A percentile compares a stretch with the other conserved stretches of the same genome.
Conservation (phyloP, 176 grass and related monocot genomes). For the Oryza australiensis region DNA sequence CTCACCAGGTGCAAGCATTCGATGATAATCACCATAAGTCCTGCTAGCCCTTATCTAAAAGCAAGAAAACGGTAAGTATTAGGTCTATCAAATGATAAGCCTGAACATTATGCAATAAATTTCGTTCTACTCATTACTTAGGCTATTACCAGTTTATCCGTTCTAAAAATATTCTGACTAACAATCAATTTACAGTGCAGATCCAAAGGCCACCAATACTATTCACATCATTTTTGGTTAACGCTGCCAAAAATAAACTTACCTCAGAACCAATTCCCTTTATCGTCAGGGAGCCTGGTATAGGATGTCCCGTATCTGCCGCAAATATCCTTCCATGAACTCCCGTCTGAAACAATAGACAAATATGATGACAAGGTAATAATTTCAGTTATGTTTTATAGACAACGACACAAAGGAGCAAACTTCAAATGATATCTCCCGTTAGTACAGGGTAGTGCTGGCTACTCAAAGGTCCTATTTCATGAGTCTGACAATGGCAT, state of each 20-base stretch:
- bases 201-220: neutral
- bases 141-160: neutral
- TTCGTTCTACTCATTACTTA: neutral
- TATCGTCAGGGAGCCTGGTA: constrained; percentile 64
- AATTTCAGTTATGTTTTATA: neutral
- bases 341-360: constrained; percentile 62
- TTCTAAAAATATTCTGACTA: neutral
- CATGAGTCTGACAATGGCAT: neutral
- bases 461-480: neutral
- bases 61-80: neutral
- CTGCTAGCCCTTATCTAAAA: constrained; percentile 63
- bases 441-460: neutral
- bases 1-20: constrained; percentile 65
- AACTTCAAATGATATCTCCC: constrained; percentile 15
- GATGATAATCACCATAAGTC: constrained; percentile 82
- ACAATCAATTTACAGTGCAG: neutral
- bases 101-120: neutral
- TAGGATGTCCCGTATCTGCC: constrained; percentile 65
- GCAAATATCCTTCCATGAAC: constrained; percentile 96
- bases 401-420: neutral
- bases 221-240: neutral
- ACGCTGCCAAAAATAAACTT: constrained; percentile 33
- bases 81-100: constrained; percentile 8
- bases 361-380: constrained; percentile 27
- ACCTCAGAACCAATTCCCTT: constrained; percentile 71